These are phyloP conservation scores for Rachicladosporium sp. DNA, from an alignment of 2,329 filamentous ascomycete genomes.

Conservation along the genomic window DNA sequence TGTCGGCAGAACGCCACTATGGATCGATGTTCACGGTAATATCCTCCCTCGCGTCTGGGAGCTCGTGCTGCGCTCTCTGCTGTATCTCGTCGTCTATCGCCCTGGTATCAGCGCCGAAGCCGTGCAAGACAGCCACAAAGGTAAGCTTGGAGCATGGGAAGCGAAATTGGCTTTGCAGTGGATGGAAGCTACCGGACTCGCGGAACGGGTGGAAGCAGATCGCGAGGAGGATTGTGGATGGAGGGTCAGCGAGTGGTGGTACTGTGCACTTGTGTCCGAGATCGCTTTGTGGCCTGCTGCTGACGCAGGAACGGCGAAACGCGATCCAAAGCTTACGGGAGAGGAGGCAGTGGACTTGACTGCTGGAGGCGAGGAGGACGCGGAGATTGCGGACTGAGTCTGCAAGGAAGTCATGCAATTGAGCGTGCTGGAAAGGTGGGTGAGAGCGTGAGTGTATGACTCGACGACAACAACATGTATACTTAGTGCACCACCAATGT, in stretches of 20 bases:
- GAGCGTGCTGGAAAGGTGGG: no score
- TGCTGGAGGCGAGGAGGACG: no score
- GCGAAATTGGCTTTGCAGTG: slow-evolving; percentile 46
- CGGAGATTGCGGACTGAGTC: no score
- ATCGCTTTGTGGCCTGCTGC: slow-evolving; percentile 13
- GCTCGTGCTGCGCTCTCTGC: slow-evolving; percentile 48
- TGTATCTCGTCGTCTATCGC: slow-evolving; percentile 51
- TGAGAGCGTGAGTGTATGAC: no score
- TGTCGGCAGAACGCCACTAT: slow-evolving; percentile 47
- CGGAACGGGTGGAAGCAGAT: slow-evolving; percentile 31
- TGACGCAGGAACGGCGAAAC: no score
- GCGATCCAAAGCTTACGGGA: no score
- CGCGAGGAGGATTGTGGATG: slow-evolving; percentile 27
- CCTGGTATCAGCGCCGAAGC: slow-evolving; percentile 43
- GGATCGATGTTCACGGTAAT: slow-evolving; percentile 57
- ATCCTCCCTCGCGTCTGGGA: slow-evolving; percentile 51
- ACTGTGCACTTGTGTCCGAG: slow-evolving; percentile 35
- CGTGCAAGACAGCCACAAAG: slow-evolving; percentile 44
- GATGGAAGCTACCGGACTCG: slow-evolving; percentile 42
- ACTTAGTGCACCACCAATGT: no score
- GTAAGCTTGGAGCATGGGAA: slow-evolving; percentile 52
- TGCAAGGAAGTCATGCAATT: no score
- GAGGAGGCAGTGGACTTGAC: no score
- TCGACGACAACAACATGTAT: no score
- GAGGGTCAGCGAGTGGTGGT: slow-evolving; percentile 54